Evolutionary conservation across 495 filamentous ascomycete genomes (phyloP).

Genomic region (Aspergillus mulundensis): DNA sequence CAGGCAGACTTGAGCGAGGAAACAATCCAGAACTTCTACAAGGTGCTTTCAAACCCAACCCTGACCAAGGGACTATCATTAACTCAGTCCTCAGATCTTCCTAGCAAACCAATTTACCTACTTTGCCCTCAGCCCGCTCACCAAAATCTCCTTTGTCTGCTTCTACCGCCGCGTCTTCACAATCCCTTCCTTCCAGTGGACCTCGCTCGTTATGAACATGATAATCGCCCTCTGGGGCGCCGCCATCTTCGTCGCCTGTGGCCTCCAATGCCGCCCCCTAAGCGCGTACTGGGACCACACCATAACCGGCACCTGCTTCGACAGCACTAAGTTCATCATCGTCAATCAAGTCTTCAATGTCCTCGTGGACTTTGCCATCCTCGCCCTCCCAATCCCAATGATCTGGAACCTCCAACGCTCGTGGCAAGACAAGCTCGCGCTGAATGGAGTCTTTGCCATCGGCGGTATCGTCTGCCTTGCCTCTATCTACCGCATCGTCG

Average conservation of each 20-base stretch:
- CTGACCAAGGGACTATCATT: neutral
- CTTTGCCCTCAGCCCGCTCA: conserved; percentile 36
- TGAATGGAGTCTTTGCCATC: conserved; percentile 45
- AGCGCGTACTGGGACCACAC: conserved; percentile 39
- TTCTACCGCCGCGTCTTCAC: conserved; percentile 47
- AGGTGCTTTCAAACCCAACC: conserved; percentile 23
- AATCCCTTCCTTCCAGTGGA: conserved; percentile 31
- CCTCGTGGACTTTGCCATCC: conserved; percentile 41
- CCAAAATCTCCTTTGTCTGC: conserved; percentile 45
- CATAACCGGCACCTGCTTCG: conserved; percentile 32
- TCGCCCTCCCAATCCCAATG: conserved; percentile 39
- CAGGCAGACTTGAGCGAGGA: conserved; percentile 16
- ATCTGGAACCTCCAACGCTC: conserved; percentile 42
- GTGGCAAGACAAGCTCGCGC: conserved; percentile 43
- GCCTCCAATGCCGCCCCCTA: conserved; percentile 41
- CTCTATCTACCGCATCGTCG: conserved; percentile 51
- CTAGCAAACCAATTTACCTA: conserved; percentile 44
- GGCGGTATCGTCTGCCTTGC: conserved; percentile 48
- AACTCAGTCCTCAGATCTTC: conserved; percentile 33
- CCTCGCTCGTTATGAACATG: conserved; percentile 27
- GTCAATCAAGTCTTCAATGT: conserved; percentile 45
- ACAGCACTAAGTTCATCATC: conserved; percentile 35
- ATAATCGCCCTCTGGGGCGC: conserved; percentile 35
- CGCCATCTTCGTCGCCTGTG: conserved; percentile 36
- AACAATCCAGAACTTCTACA: conserved; percentile 34